These are phyloP conservation scores for Teunomyces cretensis DNA, from an alignment of 805 yeast genomes.

Conservation along the genomic window DNA sequence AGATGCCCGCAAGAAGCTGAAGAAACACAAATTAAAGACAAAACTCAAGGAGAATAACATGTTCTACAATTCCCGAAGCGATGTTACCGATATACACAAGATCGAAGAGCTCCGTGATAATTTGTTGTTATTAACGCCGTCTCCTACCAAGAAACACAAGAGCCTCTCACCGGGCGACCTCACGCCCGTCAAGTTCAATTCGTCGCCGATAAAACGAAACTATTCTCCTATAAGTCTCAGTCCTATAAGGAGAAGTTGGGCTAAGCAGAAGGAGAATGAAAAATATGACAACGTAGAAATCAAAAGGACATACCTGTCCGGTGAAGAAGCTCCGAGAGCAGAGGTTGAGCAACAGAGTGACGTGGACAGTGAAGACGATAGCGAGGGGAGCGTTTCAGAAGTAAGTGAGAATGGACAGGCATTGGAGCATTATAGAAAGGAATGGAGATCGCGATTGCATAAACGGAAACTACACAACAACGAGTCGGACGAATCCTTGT, in stretches of 20 bases:
- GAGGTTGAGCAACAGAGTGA: background rate
- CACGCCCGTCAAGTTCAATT: slow-evolving; percentile 1
- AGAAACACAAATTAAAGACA: slow-evolving; percentile 13
- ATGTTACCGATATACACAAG: background rate
- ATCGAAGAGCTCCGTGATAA: slow-evolving; percentile 4
- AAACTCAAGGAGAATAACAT: slow-evolving; percentile 14
- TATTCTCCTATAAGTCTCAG: background rate
- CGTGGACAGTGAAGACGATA: background rate
- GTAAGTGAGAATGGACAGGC: background rate
- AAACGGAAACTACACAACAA: no score
- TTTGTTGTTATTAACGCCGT: background rate
- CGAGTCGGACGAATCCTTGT: slow-evolving; percentile 4
- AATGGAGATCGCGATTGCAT: no score
- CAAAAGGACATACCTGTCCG: no score
- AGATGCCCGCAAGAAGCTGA: background rate
- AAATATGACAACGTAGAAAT: no score
- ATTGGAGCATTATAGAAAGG: background rate
- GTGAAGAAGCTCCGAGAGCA: no score
- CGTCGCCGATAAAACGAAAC: background rate
- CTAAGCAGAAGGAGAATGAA: background rate
- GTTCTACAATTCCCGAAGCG: slow-evolving; percentile 1
- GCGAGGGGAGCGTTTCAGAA: background rate
- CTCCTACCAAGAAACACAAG: slow-evolving; percentile 6
- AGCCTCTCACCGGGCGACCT: background rate
- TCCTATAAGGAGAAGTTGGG: background rate